Evolutionary conservation across 371 early-diverging fungal genomes (phyloP).

Genomic region (Mucor saturninus): DNA sequence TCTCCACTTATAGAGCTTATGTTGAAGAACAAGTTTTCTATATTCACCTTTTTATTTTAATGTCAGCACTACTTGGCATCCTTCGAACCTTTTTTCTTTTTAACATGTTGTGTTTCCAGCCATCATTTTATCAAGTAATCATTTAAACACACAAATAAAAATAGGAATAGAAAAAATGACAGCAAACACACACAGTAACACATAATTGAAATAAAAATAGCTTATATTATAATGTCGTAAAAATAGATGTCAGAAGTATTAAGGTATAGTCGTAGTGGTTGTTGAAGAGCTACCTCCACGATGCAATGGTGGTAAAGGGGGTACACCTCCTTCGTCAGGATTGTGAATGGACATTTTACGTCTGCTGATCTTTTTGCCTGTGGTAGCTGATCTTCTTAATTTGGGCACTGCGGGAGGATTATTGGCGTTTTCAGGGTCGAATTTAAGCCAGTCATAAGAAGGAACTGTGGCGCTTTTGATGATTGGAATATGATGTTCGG

Average conservation of each 20-base stretch:
- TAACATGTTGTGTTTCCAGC: no score
- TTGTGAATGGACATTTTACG: constrained; percentile 15
- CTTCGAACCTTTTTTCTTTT: no score
- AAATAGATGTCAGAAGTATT: neutral
- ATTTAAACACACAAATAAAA: no score
- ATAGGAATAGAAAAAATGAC: no score
- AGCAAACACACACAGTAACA: neutral
- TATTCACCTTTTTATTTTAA: no score
- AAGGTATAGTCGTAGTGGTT: constrained; percentile 5
- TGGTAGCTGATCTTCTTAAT: constrained; percentile 33
- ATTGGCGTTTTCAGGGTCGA: constrained; percentile 30
- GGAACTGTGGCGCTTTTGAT: constrained; percentile 43
- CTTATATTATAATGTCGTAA: no score
- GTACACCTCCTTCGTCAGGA: neutral
- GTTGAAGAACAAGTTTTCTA: no score
- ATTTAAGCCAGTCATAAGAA: constrained; percentile 32
- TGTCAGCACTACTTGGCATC: no score
- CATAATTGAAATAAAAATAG: neutral
- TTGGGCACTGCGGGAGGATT: constrained; percentile 14
- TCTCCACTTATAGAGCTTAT: no score
- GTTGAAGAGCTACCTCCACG: constrained; percentile 1
- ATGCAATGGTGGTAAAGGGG: constrained; percentile 1
- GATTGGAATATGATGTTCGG: constrained; percentile 13
- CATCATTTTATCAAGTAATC: no score
- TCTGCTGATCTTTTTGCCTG: constrained; percentile 22